Evolutionary conservation across 75 land plant species (phyloP).

Genomic region (Selaginella moellendorffii): DNA sequence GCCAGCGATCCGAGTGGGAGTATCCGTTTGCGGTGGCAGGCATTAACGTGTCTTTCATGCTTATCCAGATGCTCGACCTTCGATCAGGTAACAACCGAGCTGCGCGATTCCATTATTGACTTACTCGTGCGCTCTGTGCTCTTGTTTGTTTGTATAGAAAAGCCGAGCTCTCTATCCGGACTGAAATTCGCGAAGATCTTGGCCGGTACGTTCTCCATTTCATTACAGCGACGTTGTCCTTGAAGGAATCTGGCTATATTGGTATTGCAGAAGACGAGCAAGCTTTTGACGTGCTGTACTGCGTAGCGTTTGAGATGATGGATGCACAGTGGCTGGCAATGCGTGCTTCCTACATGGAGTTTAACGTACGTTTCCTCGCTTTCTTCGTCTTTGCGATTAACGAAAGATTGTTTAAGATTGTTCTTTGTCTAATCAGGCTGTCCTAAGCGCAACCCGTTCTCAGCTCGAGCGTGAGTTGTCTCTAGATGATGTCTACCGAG

Average conservation of each 20-base stretch:
- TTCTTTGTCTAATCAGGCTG: slow-evolving; percentile 29
- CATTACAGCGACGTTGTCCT: neutral
- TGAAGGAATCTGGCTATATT: neutral
- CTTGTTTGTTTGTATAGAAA: neutral
- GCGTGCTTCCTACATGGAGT: slow-evolving; percentile 92
- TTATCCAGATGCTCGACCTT: slow-evolving; percentile 81
- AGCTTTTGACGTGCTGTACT: slow-evolving; percentile 79
- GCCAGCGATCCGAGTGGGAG: slow-evolving; percentile 65
- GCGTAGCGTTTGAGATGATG: slow-evolving; percentile 91
- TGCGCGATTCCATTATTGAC: no score
- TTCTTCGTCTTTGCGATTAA: neutral
- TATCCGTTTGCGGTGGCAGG: slow-evolving; percentile 92
- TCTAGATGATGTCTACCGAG: slow-evolving; percentile 52
- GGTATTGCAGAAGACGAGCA: slow-evolving; percentile 38
- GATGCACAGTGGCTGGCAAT: slow-evolving; percentile 96
- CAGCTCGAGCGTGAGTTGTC: slow-evolving; percentile 68
- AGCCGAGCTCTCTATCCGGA: slow-evolving; percentile 1
- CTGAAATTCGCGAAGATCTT: neutral
- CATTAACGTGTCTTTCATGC: slow-evolving; percentile 73
- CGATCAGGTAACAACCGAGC: slow-evolving; percentile 48
- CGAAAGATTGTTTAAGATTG: no score
- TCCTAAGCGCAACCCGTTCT: slow-evolving; percentile 50
- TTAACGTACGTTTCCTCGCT: slow-evolving; percentile 41
- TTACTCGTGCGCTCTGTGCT: neutral
- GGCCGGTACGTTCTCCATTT: neutral